Evolutionary conservation across 1,284 basidiomycete genomes (phyloP), one percentile per base, ranked within the genome.

Genomic region (Phellinidium pouzarii): DNA sequence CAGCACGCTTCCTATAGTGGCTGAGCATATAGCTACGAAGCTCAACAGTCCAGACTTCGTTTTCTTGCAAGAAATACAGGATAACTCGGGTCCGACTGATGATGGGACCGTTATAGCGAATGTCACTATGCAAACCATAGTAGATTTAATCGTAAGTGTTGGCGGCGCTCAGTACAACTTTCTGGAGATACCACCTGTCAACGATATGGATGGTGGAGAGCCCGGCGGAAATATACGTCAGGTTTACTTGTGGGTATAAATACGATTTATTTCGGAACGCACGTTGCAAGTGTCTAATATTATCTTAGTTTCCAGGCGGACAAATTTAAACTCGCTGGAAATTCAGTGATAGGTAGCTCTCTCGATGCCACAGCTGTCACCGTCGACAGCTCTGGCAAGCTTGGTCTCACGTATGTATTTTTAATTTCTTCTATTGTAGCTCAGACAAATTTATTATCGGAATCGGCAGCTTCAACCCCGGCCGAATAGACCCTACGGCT

Each of bases 31-130:
- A 46, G 74, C 68, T 17, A 66, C 70, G 25, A 68, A 71, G 56
- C 70, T 85, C n/a, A 68, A 70, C 20, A 68, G 71, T 0, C 82
- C 82, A 0, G 80, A 83, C 59, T 71, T 84, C 54, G 63, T 84
- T 55, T 82, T 82, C 62, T 57, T 85, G 12, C 82, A 85, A 65
- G 82, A 85, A 61, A 78, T 84, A 19, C 79, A 84, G 60, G 81
- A 84, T 62, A 77, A 83, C 63, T 76, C 73, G 3, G 82, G 81
- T 2, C 60, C 73, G 3, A 77, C 66, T 0, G 64, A 83, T 61
- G 74, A 83, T 61, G 82, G 81, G 25, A 70, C 70, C 6, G 76
- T 80, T 25, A 68, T 62, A 50, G 80, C 78, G 3, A 78, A 80
- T 62, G 60, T 76, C 50, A 84, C 81, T 0, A 68, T 85, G 29